A percentile compares a stretch with the other conserved stretches of the same genome.
Evolutionary conservation across 202 grass and related monocot species (phyloP).

Genomic region (Schoenoplectus tabernaemontani): DNA sequence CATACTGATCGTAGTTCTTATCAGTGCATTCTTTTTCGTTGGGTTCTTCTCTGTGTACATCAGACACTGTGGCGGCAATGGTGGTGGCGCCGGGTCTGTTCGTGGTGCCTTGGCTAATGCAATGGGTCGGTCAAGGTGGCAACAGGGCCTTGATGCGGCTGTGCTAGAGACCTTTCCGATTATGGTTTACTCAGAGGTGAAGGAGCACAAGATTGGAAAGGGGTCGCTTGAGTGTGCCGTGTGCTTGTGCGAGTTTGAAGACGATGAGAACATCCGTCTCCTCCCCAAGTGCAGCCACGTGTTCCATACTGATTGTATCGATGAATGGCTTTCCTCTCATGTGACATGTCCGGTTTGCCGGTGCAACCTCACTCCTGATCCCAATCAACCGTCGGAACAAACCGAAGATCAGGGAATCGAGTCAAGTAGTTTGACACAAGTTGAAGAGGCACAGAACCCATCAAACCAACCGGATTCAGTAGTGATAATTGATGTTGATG

Average conservation of each 20-base stretch:
- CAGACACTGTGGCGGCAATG: conserved; percentile 43
- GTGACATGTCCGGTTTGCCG: conserved; percentile 92
- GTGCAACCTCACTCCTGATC: conserved; percentile 41
- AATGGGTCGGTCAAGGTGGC: conserved; percentile 30
- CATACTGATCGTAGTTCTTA: conserved; percentile 70
- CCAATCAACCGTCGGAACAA: background rate
- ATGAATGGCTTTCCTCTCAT: conserved; percentile 74
- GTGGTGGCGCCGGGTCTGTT: background rate
- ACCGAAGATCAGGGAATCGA: background rate
- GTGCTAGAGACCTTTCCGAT: conserved; percentile 64
- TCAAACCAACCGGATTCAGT: background rate
- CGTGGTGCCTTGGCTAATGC: conserved; percentile 28
- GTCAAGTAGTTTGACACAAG: background rate
- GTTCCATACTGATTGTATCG: conserved; percentile 90
- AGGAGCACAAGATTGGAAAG: conserved; percentile 46
- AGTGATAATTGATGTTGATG: conserved; percentile 31
- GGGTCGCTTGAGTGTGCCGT: conserved; percentile 77
- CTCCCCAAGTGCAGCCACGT: conserved; percentile 70
- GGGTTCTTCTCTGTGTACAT: conserved; percentile 86
- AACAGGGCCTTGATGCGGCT: conserved; percentile 40
- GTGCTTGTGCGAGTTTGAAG: conserved; percentile 87
- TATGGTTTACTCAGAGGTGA: conserved; percentile 63
- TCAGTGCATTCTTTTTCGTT: conserved; percentile 61
- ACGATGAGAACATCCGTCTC: conserved; percentile 62
- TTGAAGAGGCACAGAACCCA: background rate